A percentile compares a stretch with the other conserved stretches of the same genome.
Conservation (phyloP, 495 filamentous ascomycete species). For the Cairneyella variabilis region DNA sequence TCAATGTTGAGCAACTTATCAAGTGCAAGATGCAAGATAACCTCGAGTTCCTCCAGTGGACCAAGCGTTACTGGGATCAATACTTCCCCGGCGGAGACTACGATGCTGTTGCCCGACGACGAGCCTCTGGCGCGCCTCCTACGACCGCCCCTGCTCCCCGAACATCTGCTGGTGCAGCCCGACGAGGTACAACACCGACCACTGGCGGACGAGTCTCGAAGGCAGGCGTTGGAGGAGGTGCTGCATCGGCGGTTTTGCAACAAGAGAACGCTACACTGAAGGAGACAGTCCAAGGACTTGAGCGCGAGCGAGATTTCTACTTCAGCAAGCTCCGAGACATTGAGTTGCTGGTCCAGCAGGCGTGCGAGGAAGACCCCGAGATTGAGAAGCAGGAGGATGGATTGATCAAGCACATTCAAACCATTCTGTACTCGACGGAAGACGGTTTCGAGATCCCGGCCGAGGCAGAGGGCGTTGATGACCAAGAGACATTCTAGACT, state of each 20-base stretch:
- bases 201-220: conserved; percentile 50
- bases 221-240: conserved; percentile 49
- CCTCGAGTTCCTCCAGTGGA: conserved; percentile 97
- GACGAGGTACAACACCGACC: conserved; percentile 73
- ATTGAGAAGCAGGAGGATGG: conserved; percentile 90
- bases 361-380: conserved; percentile 84
- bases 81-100: conserved; percentile 96
- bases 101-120: conserved; percentile 80
- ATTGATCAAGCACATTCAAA: conserved; percentile 89
- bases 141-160: conserved; percentile 39
- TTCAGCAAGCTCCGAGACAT: conserved; percentile 98
- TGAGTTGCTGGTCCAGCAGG: conserved; percentile 86
- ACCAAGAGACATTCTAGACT: conserved; percentile 77
- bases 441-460: conserved; percentile 83
- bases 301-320: conserved; percentile 97
- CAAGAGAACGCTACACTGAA: conserved; percentile 81
- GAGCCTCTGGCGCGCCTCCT: conserved; percentile 65
- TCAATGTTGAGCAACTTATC: conserved; percentile 82
- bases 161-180: conserved; percentile 50
- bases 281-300: conserved; percentile 79
- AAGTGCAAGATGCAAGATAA: conserved; percentile 99
- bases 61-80: conserved; percentile 95
- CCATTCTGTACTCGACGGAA: conserved; percentile 96
- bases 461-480: conserved; percentile 58
- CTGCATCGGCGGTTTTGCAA: conserved; percentile 61